phyloP scores from a whole-genome alignment of 371 early-diverging fungal genomes.

The Rhizomucor pusillus region DNA sequence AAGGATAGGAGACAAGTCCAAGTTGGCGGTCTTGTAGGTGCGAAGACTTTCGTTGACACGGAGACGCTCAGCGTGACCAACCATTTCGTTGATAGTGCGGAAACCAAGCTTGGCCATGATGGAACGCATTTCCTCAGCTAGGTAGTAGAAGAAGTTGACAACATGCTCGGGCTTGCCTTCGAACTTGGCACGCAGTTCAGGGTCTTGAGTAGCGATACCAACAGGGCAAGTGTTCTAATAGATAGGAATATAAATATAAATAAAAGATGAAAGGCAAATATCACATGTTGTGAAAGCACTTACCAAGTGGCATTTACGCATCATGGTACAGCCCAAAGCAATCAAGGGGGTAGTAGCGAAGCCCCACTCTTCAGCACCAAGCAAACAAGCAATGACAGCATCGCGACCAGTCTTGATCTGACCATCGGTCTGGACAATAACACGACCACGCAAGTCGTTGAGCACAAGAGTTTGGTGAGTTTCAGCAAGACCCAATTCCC shows the following conservation, averaged over 20 bases:
- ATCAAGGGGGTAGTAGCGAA: slow-evolving; percentile 97
- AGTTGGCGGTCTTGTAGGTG: slow-evolving; percentile 82
- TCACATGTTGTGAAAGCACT: too few species aligned
- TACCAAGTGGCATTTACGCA: slow-evolving; percentile 72
- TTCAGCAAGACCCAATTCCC: slow-evolving; percentile 97
- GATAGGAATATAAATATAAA: not conserved
- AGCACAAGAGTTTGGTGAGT: slow-evolving; percentile 96
- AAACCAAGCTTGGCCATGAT: slow-evolving; percentile 95
- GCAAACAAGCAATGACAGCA: slow-evolving; percentile 91
- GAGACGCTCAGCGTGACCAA: slow-evolving; percentile 87
- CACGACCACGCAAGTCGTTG: slow-evolving; percentile 93
- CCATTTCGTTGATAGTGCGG: slow-evolving; percentile 93
- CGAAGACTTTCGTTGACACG: slow-evolving; percentile 69
- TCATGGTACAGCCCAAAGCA: slow-evolving; percentile 95
- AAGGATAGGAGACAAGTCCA: slow-evolving; percentile 87
- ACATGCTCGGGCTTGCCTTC: slow-evolving; percentile 94
- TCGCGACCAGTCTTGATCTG: slow-evolving; percentile 97
- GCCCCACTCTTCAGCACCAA: slow-evolving; percentile 98
- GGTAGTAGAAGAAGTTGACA: slow-evolving; percentile 96
- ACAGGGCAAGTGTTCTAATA: slow-evolving; percentile 90
- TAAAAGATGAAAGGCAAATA: not conserved
- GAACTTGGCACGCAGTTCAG: slow-evolving; percentile 90
- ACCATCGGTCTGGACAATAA: slow-evolving; percentile 96
- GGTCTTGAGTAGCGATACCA: slow-evolving; percentile 98
- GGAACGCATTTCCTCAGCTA: slow-evolving; percentile 91